Evolutionary conservation across 106 monocot species (phyloP).

Genomic region (Platanthera zijinensis): DNA sequence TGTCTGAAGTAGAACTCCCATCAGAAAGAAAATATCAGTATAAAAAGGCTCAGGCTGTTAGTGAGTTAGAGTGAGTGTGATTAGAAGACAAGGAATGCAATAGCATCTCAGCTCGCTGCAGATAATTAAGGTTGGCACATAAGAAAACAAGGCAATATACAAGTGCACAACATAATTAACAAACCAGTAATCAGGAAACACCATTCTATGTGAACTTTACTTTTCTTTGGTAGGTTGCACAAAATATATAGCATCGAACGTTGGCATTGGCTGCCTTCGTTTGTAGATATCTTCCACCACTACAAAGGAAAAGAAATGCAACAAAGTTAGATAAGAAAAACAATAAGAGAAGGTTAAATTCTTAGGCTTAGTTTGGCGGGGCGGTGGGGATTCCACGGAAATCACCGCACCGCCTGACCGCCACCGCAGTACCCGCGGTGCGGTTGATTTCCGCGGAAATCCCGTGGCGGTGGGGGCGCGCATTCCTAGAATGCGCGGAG

Average conservation of each 20-base stretch:
- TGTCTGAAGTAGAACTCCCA: too few species aligned
- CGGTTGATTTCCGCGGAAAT: too few species aligned
- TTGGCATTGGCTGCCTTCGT: conserved; percentile 82
- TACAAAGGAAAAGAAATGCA: conserved; percentile 24
- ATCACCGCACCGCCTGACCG: too few species aligned
- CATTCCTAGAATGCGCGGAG: too few species aligned
- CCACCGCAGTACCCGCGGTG: too few species aligned
- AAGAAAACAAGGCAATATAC: not conserved
- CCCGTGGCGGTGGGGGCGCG: too few species aligned
- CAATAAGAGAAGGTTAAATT: not conserved
- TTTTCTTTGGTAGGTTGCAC: conserved; percentile 89
- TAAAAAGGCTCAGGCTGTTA: too few species aligned
- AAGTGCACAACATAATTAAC: not conserved
- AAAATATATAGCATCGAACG: conserved; percentile 95
- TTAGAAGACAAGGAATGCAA: not conserved
- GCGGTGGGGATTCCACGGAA: too few species aligned
- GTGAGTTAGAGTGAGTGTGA: not conserved
- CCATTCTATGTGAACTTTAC: conserved; percentile 19
- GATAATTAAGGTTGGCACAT: not conserved
- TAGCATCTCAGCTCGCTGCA: not conserved
- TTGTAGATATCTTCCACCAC: conserved; percentile 91
- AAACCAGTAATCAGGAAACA: not conserved
- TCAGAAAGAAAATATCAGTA: too few species aligned
- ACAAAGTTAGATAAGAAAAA: not conserved
- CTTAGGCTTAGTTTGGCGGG: not conserved